Percentiles rank a stretch among this genome's conserved stretches.
phyloP scores from a whole-genome alignment of 768 basidiomycete genomes.

The Leccinum rimulosum region DNA sequence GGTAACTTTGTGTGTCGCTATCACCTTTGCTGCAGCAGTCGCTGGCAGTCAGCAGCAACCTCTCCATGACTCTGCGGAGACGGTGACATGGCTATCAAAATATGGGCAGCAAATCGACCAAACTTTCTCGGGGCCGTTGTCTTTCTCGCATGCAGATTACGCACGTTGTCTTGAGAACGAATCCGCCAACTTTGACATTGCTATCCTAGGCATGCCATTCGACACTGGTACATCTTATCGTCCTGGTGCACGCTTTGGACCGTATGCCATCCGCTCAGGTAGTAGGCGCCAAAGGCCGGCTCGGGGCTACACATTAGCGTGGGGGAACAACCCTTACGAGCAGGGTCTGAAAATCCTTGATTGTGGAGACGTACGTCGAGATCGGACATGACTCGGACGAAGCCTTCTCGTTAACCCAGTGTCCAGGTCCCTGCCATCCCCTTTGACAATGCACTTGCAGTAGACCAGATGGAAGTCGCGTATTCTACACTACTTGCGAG shows the following conservation, averaged over 20 bases:
- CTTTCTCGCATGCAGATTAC: constrained; percentile 83
- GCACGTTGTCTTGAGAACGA: constrained; percentile 24
- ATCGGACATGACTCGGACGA: background rate
- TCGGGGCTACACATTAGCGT: constrained; percentile 68
- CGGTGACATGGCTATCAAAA: constrained; percentile 61
- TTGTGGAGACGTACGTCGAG: constrained; percentile 68
- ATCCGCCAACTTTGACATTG: constrained; percentile 47
- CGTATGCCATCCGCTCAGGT: constrained; percentile 79
- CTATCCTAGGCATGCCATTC: constrained; percentile 77
- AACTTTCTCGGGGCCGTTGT: constrained; percentile 73
- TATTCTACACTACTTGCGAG: constrained; percentile 75
- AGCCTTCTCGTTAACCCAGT: background rate
- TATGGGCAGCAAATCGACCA: constrained; percentile 77
- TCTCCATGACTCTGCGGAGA: constrained; percentile 6
- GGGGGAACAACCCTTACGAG: constrained; percentile 66
- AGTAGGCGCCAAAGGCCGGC: constrained; percentile 62
- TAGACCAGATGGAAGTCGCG: constrained; percentile 86
- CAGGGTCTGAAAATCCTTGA: constrained; percentile 63
- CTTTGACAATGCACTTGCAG: constrained; percentile 78
- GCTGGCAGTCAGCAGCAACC: constrained; percentile 16
- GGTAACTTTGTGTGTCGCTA: background rate
- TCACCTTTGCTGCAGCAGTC: background rate
- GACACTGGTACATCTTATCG: constrained; percentile 60
- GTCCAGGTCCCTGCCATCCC: constrained; percentile 69
- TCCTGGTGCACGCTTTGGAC: constrained; percentile 82